phyloP scores from a whole-genome alignment of 2,329 filamentous ascomycete species.

The Ophiostoma quercus region DNA sequence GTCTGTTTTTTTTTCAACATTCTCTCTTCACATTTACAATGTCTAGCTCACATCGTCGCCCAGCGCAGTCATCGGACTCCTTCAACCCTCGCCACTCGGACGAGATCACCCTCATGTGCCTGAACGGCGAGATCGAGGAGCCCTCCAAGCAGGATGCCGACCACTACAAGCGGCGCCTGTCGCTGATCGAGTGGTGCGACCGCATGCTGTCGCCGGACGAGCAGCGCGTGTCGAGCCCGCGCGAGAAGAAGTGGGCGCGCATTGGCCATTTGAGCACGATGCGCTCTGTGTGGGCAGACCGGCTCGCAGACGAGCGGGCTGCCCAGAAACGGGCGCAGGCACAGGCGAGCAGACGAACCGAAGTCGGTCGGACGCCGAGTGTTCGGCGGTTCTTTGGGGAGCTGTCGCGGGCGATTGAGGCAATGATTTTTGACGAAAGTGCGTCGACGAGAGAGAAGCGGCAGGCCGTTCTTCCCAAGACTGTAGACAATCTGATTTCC shows the following conservation, averaged over 20 bases:
- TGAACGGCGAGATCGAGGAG: neutral
- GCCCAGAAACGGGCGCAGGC: neutral
- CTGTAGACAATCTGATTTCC: neutral
- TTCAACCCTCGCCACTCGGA: neutral
- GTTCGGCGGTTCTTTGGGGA: neutral
- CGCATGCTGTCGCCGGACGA: constrained; percentile 16
- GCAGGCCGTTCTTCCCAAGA: neutral
- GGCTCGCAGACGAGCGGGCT: neutral
- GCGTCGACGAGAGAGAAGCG: neutral
- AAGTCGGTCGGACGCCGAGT: neutral
- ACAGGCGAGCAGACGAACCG: neutral
- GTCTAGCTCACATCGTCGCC: neutral
- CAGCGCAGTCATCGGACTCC: neutral
- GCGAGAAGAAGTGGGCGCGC: constrained; percentile 13
- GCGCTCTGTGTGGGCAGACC: constrained; percentile 17
- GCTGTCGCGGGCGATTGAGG: neutral
- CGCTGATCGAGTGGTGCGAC: constrained; percentile 18
- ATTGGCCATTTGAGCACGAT: neutral
- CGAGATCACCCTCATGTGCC: neutral
- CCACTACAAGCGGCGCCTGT: neutral
- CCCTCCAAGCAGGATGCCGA: neutral
- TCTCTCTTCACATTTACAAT: neutral
- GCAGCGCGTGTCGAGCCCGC: constrained; percentile 18
- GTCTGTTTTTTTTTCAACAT: neutral
- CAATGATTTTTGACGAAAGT: neutral